Evolutionary conservation across 1,284 basidiomycete species (phyloP).

Genomic region (Trametes hirsuta): DNA sequence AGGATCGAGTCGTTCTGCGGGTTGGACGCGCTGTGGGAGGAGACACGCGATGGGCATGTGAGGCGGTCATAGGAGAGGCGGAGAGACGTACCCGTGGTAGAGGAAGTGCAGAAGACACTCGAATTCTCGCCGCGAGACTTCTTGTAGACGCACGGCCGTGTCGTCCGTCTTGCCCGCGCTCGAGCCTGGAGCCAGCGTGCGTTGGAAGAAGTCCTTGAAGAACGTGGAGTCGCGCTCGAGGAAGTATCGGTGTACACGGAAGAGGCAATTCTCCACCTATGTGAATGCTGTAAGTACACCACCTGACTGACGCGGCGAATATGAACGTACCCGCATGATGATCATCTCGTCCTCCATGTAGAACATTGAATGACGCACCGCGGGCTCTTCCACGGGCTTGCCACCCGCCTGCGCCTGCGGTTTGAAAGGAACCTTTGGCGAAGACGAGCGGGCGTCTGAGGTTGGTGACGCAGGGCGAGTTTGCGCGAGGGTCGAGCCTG

Average conservation of each 20-base stretch:
- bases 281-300: neutral
- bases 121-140: conserved; percentile 29
- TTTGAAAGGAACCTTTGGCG: conserved; percentile 10
- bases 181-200: conserved; percentile 18
- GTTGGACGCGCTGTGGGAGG: conserved; percentile 10
- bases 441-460: conserved; percentile 13
- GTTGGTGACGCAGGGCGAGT: conserved; percentile 19
- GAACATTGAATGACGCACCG: conserved; percentile 27
- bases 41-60: neutral
- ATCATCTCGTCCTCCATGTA: conserved; percentile 34
- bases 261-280: conserved; percentile 35
- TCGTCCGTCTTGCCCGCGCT: conserved; percentile 28
- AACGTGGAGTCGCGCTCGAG: conserved; percentile 37
- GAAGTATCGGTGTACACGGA: conserved; percentile 38
- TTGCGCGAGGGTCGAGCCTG: conserved; percentile 24
- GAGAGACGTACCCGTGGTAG: conserved; percentile 27
- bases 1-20: conserved; percentile 22
- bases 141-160: conserved; percentile 24
- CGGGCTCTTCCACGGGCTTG: conserved; percentile 19
- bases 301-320: neutral
- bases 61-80: too few relatives aligned
- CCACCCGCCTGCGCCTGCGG: conserved; percentile 4
- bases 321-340: conserved; percentile 22
- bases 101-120: conserved; percentile 34
- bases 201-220: conserved; percentile 35